Evolutionary conservation across 805 yeast species (phyloP), one percentile per base, ranked within the genome.

Genomic region (Schizosaccharomyces osmophilus): DNA sequence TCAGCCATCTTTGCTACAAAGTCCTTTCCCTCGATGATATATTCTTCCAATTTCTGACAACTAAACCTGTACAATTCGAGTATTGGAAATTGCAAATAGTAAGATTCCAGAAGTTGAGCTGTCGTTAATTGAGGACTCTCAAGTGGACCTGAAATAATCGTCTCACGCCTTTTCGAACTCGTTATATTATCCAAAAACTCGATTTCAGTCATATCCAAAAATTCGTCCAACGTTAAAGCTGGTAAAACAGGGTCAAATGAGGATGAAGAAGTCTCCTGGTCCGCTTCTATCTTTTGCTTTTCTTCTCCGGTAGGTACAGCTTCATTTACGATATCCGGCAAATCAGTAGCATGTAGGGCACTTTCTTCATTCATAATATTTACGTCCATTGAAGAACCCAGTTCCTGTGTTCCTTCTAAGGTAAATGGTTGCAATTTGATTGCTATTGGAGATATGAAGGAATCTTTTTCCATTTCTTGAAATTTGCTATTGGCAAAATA

Each of bases 51-150:
- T 64, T 82, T 84, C 48, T 75, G 73, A 64, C 80, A 76, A 62
- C 82, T 64, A 63, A 80, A 79, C 41, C 79, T 78, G 64, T 75
- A 76, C 65, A 81, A 72, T 58, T 79, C 79, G 32, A 78, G 68
- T 15, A 74, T 65, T 8, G 78, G 77, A 15, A 78, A 67, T 60
- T 73, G 72, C 22, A 75, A 72, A 24, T 71, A 69, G 2, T 48
- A 39, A 0, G 78, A 78, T 26, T 65, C 65, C 3, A 73, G 69
- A 63, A 71, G 77, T 48, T 77, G 80, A 3, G 65, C 65, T 43
- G 69, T 63, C 3, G 64, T 64, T 4, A 22, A 51, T 15, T 66
- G 64, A 54, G 62, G 22, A 32, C 8, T 22, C 6, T 26, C 62
- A 29, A 64, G 63, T 9, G 62, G 59, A 24, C 26, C 26, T 4